Evolutionary conservation across 495 filamentous ascomycete genomes (phyloP).

Genomic region (Aspergillus funiculosus): DNA sequence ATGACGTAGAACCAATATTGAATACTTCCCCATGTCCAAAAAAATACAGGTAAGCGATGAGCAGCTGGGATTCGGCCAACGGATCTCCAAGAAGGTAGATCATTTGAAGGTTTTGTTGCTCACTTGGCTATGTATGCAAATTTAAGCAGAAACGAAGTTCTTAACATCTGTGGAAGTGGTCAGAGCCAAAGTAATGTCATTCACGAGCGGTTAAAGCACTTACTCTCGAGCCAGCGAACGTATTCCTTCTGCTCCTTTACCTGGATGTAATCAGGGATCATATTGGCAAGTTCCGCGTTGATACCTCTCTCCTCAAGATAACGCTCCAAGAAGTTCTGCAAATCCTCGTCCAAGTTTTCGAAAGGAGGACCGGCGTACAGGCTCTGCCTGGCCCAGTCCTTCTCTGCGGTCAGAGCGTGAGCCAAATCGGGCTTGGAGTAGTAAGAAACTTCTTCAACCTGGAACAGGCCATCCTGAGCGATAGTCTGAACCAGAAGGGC

Average conservation of each 20-base stretch:
- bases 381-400: slow-evolving; percentile 63
- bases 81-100: background rate
- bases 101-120: background rate
- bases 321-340: slow-evolving; percentile 84
- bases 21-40: too few species aligned
- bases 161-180: slow-evolving; percentile 54
- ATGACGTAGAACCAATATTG: slow-evolving; percentile 5
- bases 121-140: too few species aligned
- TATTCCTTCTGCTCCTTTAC: slow-evolving; percentile 99
- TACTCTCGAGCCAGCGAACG: slow-evolving; percentile 76
- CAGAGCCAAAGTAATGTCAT: slow-evolving; percentile 17
- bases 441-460: slow-evolving; percentile 89
- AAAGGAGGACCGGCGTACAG: slow-evolving; percentile 91
- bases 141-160: slow-evolving; percentile 67
- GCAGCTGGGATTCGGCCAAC: slow-evolving; percentile 9
- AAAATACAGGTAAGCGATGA: background rate
- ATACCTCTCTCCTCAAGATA: slow-evolving; percentile 94
- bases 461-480: slow-evolving; percentile 79
- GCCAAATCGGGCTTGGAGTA: slow-evolving; percentile 70
- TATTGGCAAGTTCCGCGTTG: slow-evolving; percentile 78
- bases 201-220: slow-evolving; percentile 22
- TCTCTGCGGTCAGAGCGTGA: slow-evolving; percentile 56
- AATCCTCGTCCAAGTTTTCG: slow-evolving; percentile 88
- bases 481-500: slow-evolving; percentile 81
- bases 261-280: slow-evolving; percentile 94